Evolutionary conservation across 768 basidiomycete genomes (phyloP).

Genomic region (Symmetrospora coprosmae): DNA sequence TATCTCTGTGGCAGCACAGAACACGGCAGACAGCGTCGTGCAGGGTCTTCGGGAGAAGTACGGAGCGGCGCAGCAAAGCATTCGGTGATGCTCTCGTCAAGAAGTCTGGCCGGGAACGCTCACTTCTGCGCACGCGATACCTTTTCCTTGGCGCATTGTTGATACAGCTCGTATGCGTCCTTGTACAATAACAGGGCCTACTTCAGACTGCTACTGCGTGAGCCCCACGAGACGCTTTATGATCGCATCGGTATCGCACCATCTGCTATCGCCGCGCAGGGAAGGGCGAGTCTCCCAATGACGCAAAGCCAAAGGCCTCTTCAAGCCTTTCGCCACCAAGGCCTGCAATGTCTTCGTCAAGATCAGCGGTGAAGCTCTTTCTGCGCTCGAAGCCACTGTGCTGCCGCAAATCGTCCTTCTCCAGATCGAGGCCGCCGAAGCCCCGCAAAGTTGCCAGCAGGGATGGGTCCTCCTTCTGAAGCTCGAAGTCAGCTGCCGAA

Average conservation of each 20-base stretch:
- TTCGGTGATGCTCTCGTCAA: background rate
- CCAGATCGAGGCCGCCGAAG: constrained; percentile 7
- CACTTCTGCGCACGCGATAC: too few relatives aligned
- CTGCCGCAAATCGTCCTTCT: background rate
- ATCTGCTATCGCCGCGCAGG: too few relatives aligned
- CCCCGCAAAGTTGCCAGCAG: background rate
- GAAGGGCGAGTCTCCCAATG: background rate
- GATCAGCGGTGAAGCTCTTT: too few relatives aligned
- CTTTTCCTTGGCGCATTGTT: background rate
- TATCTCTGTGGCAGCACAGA: constrained; percentile 16
- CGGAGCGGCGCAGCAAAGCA: background rate
- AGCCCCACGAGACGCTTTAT: too few relatives aligned
- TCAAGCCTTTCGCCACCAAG: background rate
- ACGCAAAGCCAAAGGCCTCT: background rate
- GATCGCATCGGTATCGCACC: too few relatives aligned
- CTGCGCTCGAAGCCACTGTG: background rate
- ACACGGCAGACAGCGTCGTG: background rate
- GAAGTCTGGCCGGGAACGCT: too few relatives aligned
- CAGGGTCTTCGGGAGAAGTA: constrained; percentile 18
- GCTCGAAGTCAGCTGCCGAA: background rate
- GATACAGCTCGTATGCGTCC: background rate
- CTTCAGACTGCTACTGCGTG: too few relatives aligned
- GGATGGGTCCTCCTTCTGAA: background rate
- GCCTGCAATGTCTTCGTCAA: too few relatives aligned
- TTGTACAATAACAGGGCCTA: too few relatives aligned